Evolutionary conservation across 2,329 filamentous ascomycete genomes (phyloP).

Genomic region (Septoria linicola): DNA sequence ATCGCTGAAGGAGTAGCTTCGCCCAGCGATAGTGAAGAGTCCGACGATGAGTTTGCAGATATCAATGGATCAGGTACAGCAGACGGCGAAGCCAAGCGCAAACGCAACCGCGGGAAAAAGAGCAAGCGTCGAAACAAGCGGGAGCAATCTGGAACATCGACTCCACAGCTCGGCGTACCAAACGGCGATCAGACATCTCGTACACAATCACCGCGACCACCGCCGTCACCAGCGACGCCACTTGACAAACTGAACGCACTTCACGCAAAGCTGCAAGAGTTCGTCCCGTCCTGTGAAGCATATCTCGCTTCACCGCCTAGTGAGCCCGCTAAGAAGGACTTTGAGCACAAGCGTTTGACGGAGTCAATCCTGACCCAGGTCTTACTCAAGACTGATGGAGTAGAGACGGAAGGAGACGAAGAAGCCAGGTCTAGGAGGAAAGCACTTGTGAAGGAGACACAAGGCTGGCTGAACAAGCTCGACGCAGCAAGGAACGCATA

Average conservation of each 20-base stretch:
- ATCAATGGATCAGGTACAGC: slow-evolving; percentile 14
- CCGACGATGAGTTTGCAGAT: slow-evolving; percentile 45
- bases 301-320: slow-evolving; percentile 63
- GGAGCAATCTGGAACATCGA: slow-evolving; percentile 40
- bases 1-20: slow-evolving; percentile 52
- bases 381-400: slow-evolving; percentile 71
- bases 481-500: slow-evolving; percentile 48
- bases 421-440: slow-evolving; percentile 66
- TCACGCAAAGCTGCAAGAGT: slow-evolving; percentile 60
- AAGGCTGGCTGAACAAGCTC: slow-evolving; percentile 63
- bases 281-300: slow-evolving; percentile 63
- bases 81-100: slow-evolving; percentile 42
- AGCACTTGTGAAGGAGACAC: slow-evolving; percentile 69
- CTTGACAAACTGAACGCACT: slow-evolving; percentile 68
- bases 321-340: slow-evolving; percentile 65
- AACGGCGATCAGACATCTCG: slow-evolving; percentile 36
- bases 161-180: slow-evolving; percentile 39
- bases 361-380: slow-evolving; percentile 77
- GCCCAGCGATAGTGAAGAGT: slow-evolving; percentile 41
- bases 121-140: slow-evolving; percentile 47
- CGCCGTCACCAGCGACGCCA: slow-evolving; percentile 45
- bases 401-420: slow-evolving; percentile 69
- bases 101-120: slow-evolving; percentile 41
- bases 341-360: slow-evolving; percentile 71
- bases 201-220: slow-evolving; percentile 43